Evolutionary conservation across 148 eudicot species (phyloP).

Genomic region (Camellia sinensis): DNA sequence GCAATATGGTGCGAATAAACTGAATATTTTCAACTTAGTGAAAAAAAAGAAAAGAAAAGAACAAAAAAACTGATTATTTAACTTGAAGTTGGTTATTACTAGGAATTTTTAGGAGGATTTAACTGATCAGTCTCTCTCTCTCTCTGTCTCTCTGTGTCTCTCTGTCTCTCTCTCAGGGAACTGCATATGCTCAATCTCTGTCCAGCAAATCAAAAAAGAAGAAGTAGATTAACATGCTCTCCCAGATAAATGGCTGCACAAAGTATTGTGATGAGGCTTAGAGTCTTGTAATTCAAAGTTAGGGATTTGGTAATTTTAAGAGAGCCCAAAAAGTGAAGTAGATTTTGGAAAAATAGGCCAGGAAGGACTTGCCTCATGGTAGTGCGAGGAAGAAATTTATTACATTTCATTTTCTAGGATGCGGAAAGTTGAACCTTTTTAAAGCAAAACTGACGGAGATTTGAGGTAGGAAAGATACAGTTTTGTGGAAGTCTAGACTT

Average conservation of each 20-base stretch:
- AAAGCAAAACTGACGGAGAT: neutral
- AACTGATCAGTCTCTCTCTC: neutral
- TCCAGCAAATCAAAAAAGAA: slow-evolving; percentile 79
- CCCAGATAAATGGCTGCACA: slow-evolving; percentile 8
- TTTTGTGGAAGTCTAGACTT: slow-evolving; percentile 7
- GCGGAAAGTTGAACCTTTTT: slow-evolving; percentile 9
- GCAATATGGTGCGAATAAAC: neutral
- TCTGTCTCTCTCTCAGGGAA: slow-evolving; percentile 56
- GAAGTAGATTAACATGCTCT: slow-evolving; percentile 43
- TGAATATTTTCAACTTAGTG: no score
- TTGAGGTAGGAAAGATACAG: slow-evolving; percentile 12
- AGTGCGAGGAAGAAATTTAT: slow-evolving; percentile 23
- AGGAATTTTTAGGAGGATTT: neutral
- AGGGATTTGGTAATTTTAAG: slow-evolving; percentile 16
- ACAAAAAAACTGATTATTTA: neutral
- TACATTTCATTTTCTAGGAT: slow-evolving; percentile 10
- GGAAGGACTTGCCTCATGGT: slow-evolving; percentile 29
- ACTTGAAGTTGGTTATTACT: neutral
- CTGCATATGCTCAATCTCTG: slow-evolving; percentile 71
- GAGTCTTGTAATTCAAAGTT: slow-evolving; percentile 33
- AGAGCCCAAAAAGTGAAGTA: slow-evolving; percentile 10
- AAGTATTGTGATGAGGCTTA: slow-evolving; percentile 25
- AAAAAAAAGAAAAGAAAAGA: no score
- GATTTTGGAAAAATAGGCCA: slow-evolving; percentile 31
- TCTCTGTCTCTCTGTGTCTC: neutral